A percentile compares a stretch with the other conserved stretches of the same genome.
These are phyloP conservation scores for Naganishia sp. DNA, from an alignment of 1,284 basidiomycete genomes.

Conservation along the genomic window DNA sequence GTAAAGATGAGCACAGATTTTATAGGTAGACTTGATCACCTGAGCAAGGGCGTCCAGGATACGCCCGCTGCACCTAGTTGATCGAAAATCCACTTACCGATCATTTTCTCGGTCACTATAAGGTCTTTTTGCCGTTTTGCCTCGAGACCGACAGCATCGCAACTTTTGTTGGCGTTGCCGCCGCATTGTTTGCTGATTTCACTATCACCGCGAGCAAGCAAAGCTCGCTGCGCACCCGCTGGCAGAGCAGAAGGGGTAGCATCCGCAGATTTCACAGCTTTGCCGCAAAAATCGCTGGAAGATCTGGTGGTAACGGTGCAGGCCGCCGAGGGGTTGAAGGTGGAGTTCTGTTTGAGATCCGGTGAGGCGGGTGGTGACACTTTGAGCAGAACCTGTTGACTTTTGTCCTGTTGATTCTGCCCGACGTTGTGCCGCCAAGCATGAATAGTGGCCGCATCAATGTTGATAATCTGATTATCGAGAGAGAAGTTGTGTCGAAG, in stretches of 20 bases:
- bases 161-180: background rate
- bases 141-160: conserved; percentile 15
- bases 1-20: background rate
- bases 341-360: background rate
- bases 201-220: conserved; percentile 18
- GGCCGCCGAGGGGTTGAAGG: conserved; percentile 17
- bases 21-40: background rate
- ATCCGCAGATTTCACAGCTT: background rate
- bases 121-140: conserved; percentile 26
- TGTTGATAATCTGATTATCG: conserved; percentile 20
- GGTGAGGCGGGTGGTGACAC: conserved; percentile 12
- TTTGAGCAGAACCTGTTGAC: conserved; percentile 2
- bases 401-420: conserved; percentile 12
- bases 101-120: conserved; percentile 36
- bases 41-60: background rate
- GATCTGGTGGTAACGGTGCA: conserved; percentile 8
- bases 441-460: conserved; percentile 22
- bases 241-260: background rate
- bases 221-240: conserved; percentile 9
- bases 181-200: conserved; percentile 23
- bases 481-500: conserved; percentile 7
- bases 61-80: background rate
- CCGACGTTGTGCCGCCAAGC: conserved; percentile 24
- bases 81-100: conserved; percentile 34
- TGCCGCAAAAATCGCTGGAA: conserved; percentile 1